Conservation (phyloP, 2,329 filamentous ascomycete genomes). For the Neofusicoccum kwambonambiense region DNA sequence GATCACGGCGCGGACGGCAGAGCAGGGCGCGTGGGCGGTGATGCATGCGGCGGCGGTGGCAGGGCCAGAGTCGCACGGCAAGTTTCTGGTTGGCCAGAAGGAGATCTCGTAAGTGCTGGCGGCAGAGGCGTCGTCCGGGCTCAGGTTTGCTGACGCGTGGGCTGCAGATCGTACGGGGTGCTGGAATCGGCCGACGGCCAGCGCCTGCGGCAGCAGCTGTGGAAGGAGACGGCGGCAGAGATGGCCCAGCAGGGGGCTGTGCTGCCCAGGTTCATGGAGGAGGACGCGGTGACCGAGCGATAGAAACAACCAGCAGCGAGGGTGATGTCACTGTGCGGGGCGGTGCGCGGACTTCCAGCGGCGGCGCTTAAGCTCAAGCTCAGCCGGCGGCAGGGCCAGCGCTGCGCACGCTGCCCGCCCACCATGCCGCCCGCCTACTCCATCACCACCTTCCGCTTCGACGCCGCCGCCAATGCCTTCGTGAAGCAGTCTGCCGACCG, state of each 20-base stretch:
- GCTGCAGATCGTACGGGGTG: background rate
- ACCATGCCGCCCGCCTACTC: conserved; percentile 3
- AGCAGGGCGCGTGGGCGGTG: background rate
- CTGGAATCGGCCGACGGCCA: background rate
- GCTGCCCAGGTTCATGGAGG: background rate
- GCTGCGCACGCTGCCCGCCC: too few species aligned
- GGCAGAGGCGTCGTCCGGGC: too few species aligned
- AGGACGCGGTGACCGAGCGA: background rate
- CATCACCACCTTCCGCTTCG: conserved; percentile 16
- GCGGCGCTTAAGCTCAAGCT: too few species aligned
- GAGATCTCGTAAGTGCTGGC: background rate
- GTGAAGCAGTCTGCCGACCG: background rate
- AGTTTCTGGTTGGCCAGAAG: background rate
- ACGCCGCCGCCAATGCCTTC: background rate
- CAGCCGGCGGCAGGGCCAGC: too few species aligned
- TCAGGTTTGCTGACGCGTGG: background rate
- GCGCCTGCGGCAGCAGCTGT: background rate
- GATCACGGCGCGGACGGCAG: background rate
- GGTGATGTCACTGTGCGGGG: background rate
- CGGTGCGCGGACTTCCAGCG: too few species aligned
- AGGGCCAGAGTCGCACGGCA: background rate
- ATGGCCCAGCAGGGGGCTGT: background rate
- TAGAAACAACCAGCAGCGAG: background rate
- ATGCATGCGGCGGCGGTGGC: background rate
- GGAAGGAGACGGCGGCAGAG: background rate